Evolutionary conservation across 1,284 basidiomycete species (phyloP).

Genomic region (Tremellales sp.): DNA sequence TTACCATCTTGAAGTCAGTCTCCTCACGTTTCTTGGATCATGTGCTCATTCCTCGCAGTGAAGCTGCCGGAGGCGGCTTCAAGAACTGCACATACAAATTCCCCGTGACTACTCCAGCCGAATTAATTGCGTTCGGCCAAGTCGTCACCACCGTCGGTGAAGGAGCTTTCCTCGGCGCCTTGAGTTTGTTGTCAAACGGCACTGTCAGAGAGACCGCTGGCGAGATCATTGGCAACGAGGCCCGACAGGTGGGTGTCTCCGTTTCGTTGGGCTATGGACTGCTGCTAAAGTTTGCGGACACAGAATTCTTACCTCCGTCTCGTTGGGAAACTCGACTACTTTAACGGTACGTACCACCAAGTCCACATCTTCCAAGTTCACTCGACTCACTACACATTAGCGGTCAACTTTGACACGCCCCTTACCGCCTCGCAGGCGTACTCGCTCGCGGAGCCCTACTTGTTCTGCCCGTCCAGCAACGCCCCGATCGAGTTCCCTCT

Average conservation of each 20-base stretch:
- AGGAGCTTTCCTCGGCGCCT: constrained; percentile 19
- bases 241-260: too few relatives aligned
- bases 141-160: constrained; percentile 21
- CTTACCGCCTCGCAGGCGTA: constrained; percentile 21
- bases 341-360: constrained; percentile 14
- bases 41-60: constrained; percentile 8
- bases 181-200: constrained; percentile 5
- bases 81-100: constrained; percentile 23
- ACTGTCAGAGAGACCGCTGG: constrained; percentile 10
- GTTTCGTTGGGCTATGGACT: too few relatives aligned
- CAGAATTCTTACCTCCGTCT: constrained; percentile 19
- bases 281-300: too few relatives aligned
- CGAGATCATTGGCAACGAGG: constrained; percentile 17
- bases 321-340: constrained; percentile 13
- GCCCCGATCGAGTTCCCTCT: constrained; percentile 18
- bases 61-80: constrained; percentile 15
- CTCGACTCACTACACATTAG: background rate
- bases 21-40: background rate
- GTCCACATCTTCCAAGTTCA: background rate
- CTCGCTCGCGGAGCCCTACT: constrained; percentile 15
- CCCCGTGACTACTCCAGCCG: constrained; percentile 13
- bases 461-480: constrained; percentile 18
- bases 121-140: constrained; percentile 12
- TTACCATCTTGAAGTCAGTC: constrained; percentile 22
- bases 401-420: constrained; percentile 19